Base-by-base conservation (phyloP, 2,329 filamentous ascomycete species). In the Lasiodiplodia hormozganensis region DNA sequence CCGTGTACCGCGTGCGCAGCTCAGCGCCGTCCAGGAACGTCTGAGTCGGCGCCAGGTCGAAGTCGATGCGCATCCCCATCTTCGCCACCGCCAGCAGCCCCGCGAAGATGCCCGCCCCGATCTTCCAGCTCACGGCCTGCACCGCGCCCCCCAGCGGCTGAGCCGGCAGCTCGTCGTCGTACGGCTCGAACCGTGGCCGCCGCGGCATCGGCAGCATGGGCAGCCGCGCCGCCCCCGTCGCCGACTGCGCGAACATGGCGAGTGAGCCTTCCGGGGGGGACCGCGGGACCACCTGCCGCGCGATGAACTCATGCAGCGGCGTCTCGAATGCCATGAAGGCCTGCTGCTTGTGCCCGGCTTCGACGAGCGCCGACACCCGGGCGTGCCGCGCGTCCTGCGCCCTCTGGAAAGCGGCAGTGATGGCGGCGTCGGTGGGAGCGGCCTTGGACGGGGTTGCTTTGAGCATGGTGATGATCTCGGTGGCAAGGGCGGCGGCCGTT, bases 401-500 rank as follows among this genome's bases (percentile, higher is more conserved):
- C 36, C 28, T 56, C 23, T 4, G 62, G 62, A 65, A 65, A 11
- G 36, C 31, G 31, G 49, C 14, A 49, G 40, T 34, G 25, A 62
- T 62, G 14, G 28, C 58, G 6, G 25, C 38, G 18, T 49, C 23
- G 18, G 58, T 7, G 6, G 6, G 1, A 8, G 31, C 4, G 1
- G 7, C 11, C 73, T 12, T 73, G 71, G 0, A 71, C 66, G 2
- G 72, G 72, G 23, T 47, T 34, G 21, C 5, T 65, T 47, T 43
- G 14, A 65, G 43, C 62, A 54, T 47, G 38, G 12, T 23, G 8
- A n/a, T 47, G 23, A 67, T 25, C 12, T 49, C 25, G 16, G 58
- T 70, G 72, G 65, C 56, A 3, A 74, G 70, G 12, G 62, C 68
- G n/a, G 69, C 70, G 70, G 70, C 72, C 28, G 71, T 69, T 64